Evolutionary conservation across 202 grass and related monocot species (phyloP), one percentile per base, ranked within the genome.

Genomic region (Schoenoplectus tabernaemontani): DNA sequence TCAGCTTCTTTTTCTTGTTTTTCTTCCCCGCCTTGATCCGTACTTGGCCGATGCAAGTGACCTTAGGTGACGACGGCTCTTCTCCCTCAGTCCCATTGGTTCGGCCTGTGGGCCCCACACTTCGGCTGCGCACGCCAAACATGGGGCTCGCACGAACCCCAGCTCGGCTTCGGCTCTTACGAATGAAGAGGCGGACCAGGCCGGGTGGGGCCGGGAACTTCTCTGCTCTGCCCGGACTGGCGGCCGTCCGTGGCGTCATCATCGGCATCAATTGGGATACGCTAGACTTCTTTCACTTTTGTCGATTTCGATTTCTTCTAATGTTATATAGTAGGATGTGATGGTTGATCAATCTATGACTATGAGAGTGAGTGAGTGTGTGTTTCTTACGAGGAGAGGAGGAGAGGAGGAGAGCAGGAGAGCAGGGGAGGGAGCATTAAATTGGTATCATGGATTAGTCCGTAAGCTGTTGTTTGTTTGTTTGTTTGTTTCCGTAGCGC

Each of bases 11-110:
- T 2, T 76, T 82, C 24, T 81, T 87, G 4, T 50, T 78, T n/a
- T 77, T 65, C 82, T 87, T 84, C 57, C 81, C 71, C 0, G 81
- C 93, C 76, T 87, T 87, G 78, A 98, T 98, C 60, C 96, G 86
- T 44, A 98, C 96, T 81, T 98, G 91, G 1, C 96, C 96, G 85
- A 98, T 98, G 81, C 96, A 98, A 38, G 96, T 98, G n/a, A 98
- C 96, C 79, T 98, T 98, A 44, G 96, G 96, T 30, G 96, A 98
- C 11, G 96, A 95, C 0, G 96, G 96, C 86, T 98, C 96, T 9
- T 78, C 94, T 4, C 79, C 82, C 17, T 38, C 70, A 15, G 77
- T 68, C 4, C 71, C 86, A 2, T 81, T 87, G 2, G 53, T 80
- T 1, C 82, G 63, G 1, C 64, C 75, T 9, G 79, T 78, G 7